A percentile compares a stretch with the other conserved stretches of the same genome.
Conservation (phyloP, 2,329 filamentous ascomycete species). For the Xylaria sp. region DNA sequence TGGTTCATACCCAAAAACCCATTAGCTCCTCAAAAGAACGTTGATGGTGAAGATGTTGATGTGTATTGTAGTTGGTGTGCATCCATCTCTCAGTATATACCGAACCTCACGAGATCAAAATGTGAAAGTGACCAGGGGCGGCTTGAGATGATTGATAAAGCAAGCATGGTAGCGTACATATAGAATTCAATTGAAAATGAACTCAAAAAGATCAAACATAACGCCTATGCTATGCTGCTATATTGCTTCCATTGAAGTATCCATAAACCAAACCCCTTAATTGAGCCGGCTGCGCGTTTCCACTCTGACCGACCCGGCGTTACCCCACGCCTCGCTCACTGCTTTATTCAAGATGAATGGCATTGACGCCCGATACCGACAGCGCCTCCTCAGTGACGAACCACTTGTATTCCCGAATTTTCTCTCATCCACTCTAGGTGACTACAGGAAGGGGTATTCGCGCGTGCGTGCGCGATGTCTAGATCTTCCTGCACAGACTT, state of each 20-base stretch:
- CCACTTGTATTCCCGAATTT: background rate
- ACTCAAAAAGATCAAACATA: conserved; percentile 24
- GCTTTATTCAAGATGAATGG: no score
- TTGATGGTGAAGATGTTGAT: no score
- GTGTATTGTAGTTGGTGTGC: background rate
- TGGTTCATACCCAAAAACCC: background rate
- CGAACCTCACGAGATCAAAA: conserved; percentile 11
- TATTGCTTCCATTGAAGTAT: conserved; percentile 4
- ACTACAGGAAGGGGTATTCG: background rate
- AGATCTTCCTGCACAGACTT: no score
- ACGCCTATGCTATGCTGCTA: conserved; percentile 47
- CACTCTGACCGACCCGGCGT: background rate
- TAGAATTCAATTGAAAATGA: conserved; percentile 21
- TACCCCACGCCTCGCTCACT: background rate
- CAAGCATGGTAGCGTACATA: conserved; percentile 12
- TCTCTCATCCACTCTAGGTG: background rate
- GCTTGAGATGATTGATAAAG: background rate
- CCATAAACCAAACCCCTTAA: background rate
- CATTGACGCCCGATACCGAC: background rate
- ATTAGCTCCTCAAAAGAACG: background rate
- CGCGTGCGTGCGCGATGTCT: background rate
- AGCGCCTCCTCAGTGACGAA: background rate
- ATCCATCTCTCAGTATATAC: conserved; percentile 19
- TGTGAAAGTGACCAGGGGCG: conserved; percentile 6
- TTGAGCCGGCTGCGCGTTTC: background rate